Evolutionary conservation across 2,329 filamentous ascomycete species (phyloP).

Genomic region (Aspergillus ibericus): DNA sequence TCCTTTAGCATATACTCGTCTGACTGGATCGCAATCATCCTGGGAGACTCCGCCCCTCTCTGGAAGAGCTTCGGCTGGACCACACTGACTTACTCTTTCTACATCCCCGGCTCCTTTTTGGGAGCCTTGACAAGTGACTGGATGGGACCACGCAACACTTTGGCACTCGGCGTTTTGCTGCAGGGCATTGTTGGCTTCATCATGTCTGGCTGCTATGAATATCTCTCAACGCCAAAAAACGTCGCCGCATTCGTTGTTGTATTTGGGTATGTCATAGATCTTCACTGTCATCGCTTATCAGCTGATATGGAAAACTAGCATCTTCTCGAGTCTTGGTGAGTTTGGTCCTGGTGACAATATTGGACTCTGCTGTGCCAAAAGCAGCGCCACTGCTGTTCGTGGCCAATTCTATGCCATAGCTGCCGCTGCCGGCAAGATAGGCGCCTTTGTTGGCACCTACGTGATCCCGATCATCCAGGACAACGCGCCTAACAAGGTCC

Average conservation of each 20-base stretch:
- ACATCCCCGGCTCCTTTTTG: constrained; percentile 76
- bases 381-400: constrained; percentile 84
- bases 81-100: constrained; percentile 83
- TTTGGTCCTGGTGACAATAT: constrained; percentile 90
- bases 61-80: constrained; percentile 86
- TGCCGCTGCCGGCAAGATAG: constrained; percentile 48
- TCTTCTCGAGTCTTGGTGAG: constrained; percentile 77
- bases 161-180: constrained; percentile 67
- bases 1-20: constrained; percentile 84
- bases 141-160: constrained; percentile 73
- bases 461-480: constrained; percentile 71
- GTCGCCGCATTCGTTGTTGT: constrained; percentile 76
- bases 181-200: constrained; percentile 83
- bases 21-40: constrained; percentile 58
- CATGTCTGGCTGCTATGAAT: constrained; percentile 77
- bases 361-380: constrained; percentile 81
- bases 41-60: constrained; percentile 61
- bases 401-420: constrained; percentile 67
- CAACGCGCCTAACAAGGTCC: constrained; percentile 55
- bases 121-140: constrained; percentile 77
- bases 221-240: constrained; percentile 64
- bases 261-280: constrained; percentile 55
- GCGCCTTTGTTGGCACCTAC: constrained; percentile 80
- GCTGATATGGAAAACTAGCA: constrained; percentile 32
- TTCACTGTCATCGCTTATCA: neutral